phyloP scores from a whole-genome alignment of 768 basidiomycete genomes.

The Trametes punicea region DNA sequence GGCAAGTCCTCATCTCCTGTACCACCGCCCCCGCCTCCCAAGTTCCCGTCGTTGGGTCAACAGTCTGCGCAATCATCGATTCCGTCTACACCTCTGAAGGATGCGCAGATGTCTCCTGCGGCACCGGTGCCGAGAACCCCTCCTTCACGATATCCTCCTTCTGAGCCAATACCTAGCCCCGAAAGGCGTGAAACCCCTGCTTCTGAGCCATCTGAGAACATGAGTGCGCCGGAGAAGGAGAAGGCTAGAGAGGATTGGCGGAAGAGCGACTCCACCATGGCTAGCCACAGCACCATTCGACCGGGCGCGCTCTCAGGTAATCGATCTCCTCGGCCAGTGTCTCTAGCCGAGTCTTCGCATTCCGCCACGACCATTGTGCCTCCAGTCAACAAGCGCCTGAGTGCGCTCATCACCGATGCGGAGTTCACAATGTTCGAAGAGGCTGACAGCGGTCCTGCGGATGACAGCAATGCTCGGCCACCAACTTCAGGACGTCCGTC shows the following conservation, averaged over 20 bases:
- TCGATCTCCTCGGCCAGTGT: conserved; percentile 63
- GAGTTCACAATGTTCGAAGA: conserved; percentile 69
- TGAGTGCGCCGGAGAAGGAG: conserved; percentile 24
- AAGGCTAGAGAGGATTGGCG: conserved; percentile 68
- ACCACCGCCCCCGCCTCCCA: conserved; percentile 33
- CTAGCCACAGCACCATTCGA: conserved; percentile 67
- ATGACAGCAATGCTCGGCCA: conserved; percentile 8
- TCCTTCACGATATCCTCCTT: conserved; percentile 50
- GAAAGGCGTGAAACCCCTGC: background rate
- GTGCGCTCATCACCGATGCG: conserved; percentile 63
- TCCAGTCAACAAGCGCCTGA: conserved; percentile 61
- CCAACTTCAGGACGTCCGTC: conserved; percentile 32
- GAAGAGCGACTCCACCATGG: conserved; percentile 79
- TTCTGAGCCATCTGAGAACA: background rate
- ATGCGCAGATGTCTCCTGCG: conserved; percentile 41
- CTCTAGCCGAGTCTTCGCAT: conserved; percentile 73
- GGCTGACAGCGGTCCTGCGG: conserved; percentile 35
- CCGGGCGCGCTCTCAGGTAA: conserved; percentile 41
- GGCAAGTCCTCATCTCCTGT: conserved; percentile 22
- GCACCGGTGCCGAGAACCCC: conserved; percentile 42
- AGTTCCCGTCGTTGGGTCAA: conserved; percentile 4
- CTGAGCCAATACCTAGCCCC: conserved; percentile 26
- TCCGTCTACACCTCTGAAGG: conserved; percentile 9
- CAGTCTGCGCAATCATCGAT: conserved; percentile 2
- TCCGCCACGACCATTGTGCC: conserved; percentile 66